Conservation (phyloP, 2,329 filamentous ascomycete species). For the Epichloe scottii region DNA sequence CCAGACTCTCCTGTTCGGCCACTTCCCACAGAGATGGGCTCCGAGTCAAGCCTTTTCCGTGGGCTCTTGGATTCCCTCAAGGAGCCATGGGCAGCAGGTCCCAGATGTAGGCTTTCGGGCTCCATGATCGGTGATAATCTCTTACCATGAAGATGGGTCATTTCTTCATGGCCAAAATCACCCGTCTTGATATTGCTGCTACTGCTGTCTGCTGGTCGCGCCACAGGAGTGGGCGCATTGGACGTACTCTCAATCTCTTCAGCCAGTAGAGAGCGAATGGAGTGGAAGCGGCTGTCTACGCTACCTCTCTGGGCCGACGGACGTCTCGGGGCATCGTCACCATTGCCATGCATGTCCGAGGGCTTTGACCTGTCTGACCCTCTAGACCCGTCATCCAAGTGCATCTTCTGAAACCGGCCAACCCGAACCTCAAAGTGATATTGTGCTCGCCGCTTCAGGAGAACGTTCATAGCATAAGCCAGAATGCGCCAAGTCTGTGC, state of each 20-base stretch:
- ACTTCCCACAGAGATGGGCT: conserved; percentile 37
- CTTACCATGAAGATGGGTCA: conserved; percentile 21
- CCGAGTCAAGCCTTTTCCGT: conserved; percentile 36
- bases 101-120: conserved; percentile 36
- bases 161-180: conserved; percentile 9
- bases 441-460: conserved; percentile 41
- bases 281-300: conserved; percentile 19
- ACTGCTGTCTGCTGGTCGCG: conserved; percentile 34
- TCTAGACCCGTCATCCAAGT: conserved; percentile 16
- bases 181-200: conserved; percentile 5
- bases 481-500: conserved; percentile 54
- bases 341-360: conserved; percentile 17
- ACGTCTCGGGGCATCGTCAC: conserved; percentile 26
- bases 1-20: conserved; percentile 35
- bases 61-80: conserved; percentile 18
- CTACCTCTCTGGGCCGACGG: conserved; percentile 16
- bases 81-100: conserved; percentile 30
- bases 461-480: conserved; percentile 40
- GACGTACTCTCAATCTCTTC: conserved; percentile 51
- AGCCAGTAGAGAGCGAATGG: conserved; percentile 33
- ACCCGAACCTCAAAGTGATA: conserved; percentile 43
- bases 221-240: conserved; percentile 47
- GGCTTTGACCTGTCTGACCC: conserved; percentile 14
- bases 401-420: conserved; percentile 24
- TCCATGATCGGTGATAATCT: conserved; percentile 36